Base-by-base conservation (phyloP, 306 rosid species). In the Lupinus albus region DNA sequence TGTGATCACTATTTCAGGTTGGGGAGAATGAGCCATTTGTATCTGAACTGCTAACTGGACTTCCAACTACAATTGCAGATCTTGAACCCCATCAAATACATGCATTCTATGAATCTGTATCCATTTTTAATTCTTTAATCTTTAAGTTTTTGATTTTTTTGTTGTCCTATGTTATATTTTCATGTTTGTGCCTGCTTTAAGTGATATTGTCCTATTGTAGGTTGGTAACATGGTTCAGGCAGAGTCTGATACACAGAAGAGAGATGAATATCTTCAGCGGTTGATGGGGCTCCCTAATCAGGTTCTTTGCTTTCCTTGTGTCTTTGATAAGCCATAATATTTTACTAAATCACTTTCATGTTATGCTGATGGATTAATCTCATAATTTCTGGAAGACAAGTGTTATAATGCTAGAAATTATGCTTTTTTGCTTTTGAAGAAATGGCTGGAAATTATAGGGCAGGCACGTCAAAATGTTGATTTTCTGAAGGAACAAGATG, bases 221-320 rank as follows among this genome's bases (percentile, higher is more conserved):
- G 99, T 94, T 61, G 97, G 84, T 67, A 84, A 88, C 62, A 94
- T 94, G 99, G 84, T 90, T 84, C 99, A 90, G 71, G 99, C 97
- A 8, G 99, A 94, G 78, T 63, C 96, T 44, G 99, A 94, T 78
- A 77, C 78, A n/a, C 94, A 83, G 61, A 90, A 88, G 80, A 84
- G 99, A 78, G 99, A 90, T 72, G 99, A 94, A 73, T 94, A 82
- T 85, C 72, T 94, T 16, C 96, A 90, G 75, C 79, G 96, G 66
- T 75, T 94, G 84, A 94, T 94, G 99, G 81, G 58, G 68, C 96
- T 90, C 18, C 99, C 99, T 52, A 90, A 94, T 69, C 94, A 90
- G 96, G 99, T 93, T 20, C 51, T 28, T 49, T 38, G 11, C 68
- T 49, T 81, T 81, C 50, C 61, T 57, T 44, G 44, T 28, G 41